Percentiles rank a stretch among this genome's conserved stretches.
Conservation (phyloP, 768 basidiomycete genomes). For the Mycena sanguinolenta region DNA sequence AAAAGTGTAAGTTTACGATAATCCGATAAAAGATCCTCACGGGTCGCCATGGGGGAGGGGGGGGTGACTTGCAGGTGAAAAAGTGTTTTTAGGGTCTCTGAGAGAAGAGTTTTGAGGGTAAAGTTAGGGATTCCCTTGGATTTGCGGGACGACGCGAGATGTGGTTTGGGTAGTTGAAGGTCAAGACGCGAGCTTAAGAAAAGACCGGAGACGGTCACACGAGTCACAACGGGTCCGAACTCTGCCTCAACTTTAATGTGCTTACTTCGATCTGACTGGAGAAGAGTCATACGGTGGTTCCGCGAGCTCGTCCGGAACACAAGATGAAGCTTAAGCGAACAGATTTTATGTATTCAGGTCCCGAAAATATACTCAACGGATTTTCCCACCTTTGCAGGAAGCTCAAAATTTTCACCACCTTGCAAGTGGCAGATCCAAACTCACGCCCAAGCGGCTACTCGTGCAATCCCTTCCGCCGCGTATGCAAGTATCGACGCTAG, state of each 20-base stretch:
- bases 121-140: conserved; percentile 18
- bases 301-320: too few relatives aligned
- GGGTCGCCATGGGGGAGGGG: conserved; percentile 69
- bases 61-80: neutral
- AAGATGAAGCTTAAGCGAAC: too few relatives aligned
- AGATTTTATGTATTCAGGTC: too few relatives aligned
- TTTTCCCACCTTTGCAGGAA: too few relatives aligned
- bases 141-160: conserved; percentile 15
- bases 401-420: too few relatives aligned
- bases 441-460: too few relatives aligned
- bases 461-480: too few relatives aligned
- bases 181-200: conserved; percentile 13
- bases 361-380: too few relatives aligned
- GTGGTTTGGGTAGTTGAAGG: neutral
- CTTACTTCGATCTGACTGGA: conserved; percentile 4
- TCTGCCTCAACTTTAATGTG: neutral
- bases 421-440: too few relatives aligned
- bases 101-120: neutral
- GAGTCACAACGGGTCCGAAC: conserved; percentile 21
- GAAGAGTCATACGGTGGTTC: conserved; percentile 19
- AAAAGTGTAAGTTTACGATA: conserved; percentile 21
- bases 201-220: conserved; percentile 2
- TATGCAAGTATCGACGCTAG: too few relatives aligned
- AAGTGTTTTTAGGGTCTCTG: conserved; percentile 5
- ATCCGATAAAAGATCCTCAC: conserved; percentile 54